phyloP scores from a whole-genome alignment of 176 grass and related monocot genomes.

The Poa annua region DNA sequence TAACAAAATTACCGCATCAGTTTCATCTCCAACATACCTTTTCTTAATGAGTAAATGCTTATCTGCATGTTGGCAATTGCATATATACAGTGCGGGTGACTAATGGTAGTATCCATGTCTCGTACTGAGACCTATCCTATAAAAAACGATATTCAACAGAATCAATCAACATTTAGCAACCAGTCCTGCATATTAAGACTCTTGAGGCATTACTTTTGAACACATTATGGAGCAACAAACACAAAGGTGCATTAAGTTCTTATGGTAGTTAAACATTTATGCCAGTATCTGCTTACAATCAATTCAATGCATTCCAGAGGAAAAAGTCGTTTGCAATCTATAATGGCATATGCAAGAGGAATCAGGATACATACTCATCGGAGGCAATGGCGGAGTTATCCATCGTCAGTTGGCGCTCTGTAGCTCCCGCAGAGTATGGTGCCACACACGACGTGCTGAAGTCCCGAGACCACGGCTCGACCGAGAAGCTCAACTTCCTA shows the following conservation, averaged over 20 bases:
- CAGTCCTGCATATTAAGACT: background rate
- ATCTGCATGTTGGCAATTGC: background rate
- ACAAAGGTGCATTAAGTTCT: background rate
- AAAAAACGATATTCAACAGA: background rate
- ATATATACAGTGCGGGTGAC: background rate
- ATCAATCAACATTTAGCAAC: slow-evolving; percentile 1
- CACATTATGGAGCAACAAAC: background rate
- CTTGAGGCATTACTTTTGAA: background rate
- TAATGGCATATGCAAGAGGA: slow-evolving; percentile 17
- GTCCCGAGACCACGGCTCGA: slow-evolving; percentile 47
- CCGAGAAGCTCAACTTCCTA: slow-evolving; percentile 51
- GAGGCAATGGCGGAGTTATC: slow-evolving; percentile 51
- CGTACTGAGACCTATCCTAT: background rate
- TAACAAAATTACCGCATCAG: background rate
- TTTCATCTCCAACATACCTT: background rate
- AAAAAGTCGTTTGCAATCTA: background rate
- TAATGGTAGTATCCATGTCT: background rate
- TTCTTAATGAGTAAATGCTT: background rate
- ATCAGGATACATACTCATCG: slow-evolving; percentile 59
- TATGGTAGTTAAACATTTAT: background rate
- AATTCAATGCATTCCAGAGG: background rate
- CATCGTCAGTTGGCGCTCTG: slow-evolving; percentile 64
- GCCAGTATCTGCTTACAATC: background rate
- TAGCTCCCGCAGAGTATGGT: slow-evolving; percentile 65
- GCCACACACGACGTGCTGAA: slow-evolving; percentile 51